Base-by-base conservation (phyloP, 495 filamentous ascomycete genomes). In the Neurospora sp. region DNA sequence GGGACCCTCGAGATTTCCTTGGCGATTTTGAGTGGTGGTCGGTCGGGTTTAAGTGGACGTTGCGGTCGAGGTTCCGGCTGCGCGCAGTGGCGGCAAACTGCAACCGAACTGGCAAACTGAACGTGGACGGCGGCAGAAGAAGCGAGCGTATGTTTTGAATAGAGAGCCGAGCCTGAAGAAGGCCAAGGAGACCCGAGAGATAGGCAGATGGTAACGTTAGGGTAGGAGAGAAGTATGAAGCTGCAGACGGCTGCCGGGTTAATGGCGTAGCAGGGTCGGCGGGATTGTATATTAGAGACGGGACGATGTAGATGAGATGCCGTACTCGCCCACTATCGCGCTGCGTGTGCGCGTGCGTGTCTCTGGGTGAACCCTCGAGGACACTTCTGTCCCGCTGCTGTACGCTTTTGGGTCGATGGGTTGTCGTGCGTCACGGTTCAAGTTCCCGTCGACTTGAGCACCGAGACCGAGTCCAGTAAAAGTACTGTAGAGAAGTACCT, bases 81-180 rank as follows among this genome's bases (percentile, higher is more conserved):
- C 72, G 72, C 74, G 73, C 74, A 72, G 78, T 74, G 74, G 74
- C 77, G 77, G 78, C 78, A 77, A 76, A 74, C 70, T 40, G 70
- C 39, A 72, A 73, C 73, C 31, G 39, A 53, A 48, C 70, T 72
- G 37, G 70, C 68, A 53, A 70, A 70, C 65, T 72, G 27, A 35
- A 65, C 18, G 14, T 9, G 53, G 53, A 35, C 53, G 53, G 27
- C 53, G 53, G 53, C 53, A 65, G 53, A 65, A 65, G 53, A 65
- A 65, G 53, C 53, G 53, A 65, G 53, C 53, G 53, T 65, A 14
- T 35, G 27, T 35, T 65, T 65, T 65, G 53, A 65, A 65, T 65
- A 65, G 12, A 65, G 27, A 59, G 27, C 6, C 14, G 53, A 65
- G 53, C 27, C 53, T 65, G 53, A 18, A 65, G 12, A 65, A 31